Percentiles rank a stretch among this genome's conserved stretches.
phyloP scores from a whole-genome alignment of 2,329 filamentous ascomycete genomes.

The Ceratocystis cacaofunesta region DNA sequence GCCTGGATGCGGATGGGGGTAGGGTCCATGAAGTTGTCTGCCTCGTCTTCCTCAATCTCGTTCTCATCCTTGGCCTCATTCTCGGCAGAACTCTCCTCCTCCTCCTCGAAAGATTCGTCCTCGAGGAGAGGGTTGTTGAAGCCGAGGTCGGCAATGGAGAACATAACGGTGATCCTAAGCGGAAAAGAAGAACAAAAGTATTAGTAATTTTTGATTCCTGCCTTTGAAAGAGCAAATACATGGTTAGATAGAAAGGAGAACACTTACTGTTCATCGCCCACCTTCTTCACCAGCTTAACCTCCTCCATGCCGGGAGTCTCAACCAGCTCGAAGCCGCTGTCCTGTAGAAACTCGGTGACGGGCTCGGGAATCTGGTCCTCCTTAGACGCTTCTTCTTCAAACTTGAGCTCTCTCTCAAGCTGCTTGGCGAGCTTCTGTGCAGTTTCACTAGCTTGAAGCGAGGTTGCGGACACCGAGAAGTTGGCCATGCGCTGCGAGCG shows the following conservation, averaged over 20 bases:
- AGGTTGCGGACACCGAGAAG: conserved; percentile 28
- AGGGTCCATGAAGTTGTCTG: conserved; percentile 31
- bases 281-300: conserved; percentile 67
- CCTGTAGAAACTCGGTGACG: conserved; percentile 78
- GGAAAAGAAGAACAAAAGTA: neutral
- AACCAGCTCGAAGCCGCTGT: conserved; percentile 67
- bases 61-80: conserved; percentile 40
- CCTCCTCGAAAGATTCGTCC: conserved; percentile 39
- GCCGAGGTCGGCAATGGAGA: conserved; percentile 73
- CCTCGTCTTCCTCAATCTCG: conserved; percentile 36
- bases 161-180: conserved; percentile 54
- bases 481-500: conserved; percentile 27
- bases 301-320: conserved; percentile 78
- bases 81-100: conserved; percentile 37
- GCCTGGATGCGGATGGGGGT: conserved; percentile 71
- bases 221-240: neutral
- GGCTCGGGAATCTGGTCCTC: conserved; percentile 57
- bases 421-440: conserved; percentile 37
- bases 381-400: conserved; percentile 70
- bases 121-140: conserved; percentile 45
- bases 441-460: conserved; percentile 61
- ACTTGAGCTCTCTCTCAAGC: conserved; percentile 66
- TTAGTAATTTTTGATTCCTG: neutral
- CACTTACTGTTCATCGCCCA: conserved; percentile 73
- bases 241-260: neutral